A percentile compares a stretch with the other conserved stretches of the same genome.
These are phyloP conservation scores for Phytophthora fragariaefolia DNA, from an alignment of 352 stramenopile genomes.

Conservation along the genomic window DNA sequence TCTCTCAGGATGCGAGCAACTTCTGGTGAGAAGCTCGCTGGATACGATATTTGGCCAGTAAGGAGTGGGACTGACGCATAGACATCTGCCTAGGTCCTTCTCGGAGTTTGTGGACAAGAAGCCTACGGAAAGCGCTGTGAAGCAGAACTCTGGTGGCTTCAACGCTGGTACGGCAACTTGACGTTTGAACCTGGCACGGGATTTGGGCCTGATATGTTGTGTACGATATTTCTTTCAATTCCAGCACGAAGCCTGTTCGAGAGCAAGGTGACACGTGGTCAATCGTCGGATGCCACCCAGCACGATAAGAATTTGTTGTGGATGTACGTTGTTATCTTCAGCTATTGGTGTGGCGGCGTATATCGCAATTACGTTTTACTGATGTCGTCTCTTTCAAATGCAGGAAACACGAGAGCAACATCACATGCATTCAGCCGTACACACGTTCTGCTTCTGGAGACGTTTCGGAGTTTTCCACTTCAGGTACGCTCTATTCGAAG, in stretches of 20 bases:
- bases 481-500: slow-evolving; percentile 49
- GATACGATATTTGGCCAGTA: not conserved
- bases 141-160: slow-evolving; percentile 69
- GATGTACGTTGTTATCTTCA: slow-evolving; percentile 61
- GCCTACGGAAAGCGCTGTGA: slow-evolving; percentile 55
- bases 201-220: slow-evolving; percentile 7
- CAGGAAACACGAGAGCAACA: slow-evolving; percentile 88
- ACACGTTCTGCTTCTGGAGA: slow-evolving; percentile 51
- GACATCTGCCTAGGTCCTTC: slow-evolving; percentile 56
- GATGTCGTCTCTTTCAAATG: not conserved
- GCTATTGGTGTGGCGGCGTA: not conserved
- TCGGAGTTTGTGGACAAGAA: slow-evolving; percentile 85
- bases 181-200: not conserved
- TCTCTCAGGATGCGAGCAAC: slow-evolving; percentile 74
- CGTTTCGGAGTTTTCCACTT: slow-evolving; percentile 85
- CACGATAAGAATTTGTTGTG: slow-evolving; percentile 83
- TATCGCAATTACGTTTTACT: not conserved
- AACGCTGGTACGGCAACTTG: slow-evolving; percentile 52
- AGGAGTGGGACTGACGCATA: not conserved
- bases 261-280: slow-evolving; percentile 84
- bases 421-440: slow-evolving; percentile 85
- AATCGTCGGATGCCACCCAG: slow-evolving; percentile 83
- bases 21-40: slow-evolving; percentile 61
- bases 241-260: slow-evolving; percentile 82
- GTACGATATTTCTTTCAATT: not conserved